Base-by-base conservation (phyloP, 1,284 basidiomycete genomes). In the Leccinum pachyderme region DNA sequence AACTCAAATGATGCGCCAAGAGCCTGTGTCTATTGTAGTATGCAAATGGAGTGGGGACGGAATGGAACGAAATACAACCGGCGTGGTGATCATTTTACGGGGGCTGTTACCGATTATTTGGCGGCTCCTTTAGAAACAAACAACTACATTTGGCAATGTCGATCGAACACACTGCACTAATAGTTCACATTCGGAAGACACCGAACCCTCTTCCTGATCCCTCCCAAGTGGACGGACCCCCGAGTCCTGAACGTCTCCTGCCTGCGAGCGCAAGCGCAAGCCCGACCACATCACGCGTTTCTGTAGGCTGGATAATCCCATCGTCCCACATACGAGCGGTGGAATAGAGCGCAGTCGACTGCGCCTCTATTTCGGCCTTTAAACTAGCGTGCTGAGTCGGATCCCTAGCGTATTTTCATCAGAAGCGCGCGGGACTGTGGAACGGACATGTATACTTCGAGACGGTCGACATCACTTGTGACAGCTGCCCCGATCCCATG, bases 311-410 rank as follows among this genome's bases (percentile, higher is more conserved):
- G 70, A 98, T 95, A 60, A 98, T 91, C 2, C 95, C 95, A 69
- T 98, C 95, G 70, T 97, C 95, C 94, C 93, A 97, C 50, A 98
- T 73, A 28, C 93, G 82, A 11, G 95, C 93, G 1, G 87, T 91
- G 3, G 92, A 93, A 73, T 95, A 97, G 28, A 91, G 71, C 4
- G 93, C 89, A 6, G 86, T 88, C 18, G 90, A 92, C 71, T 98
- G 93, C 41, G 81, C 75, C 71, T 97, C 95, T 51, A 98, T 96
- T 66, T 91, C 86, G 15, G 81, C 77, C 69, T 88, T 87, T 46
- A 97, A 77, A 5, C 82, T 80, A 9, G 80, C 74, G 63, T 92
- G 91, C 63, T 91, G 89, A 2, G 79, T 73, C 9, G 89, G 87
- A 63, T 93, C 90, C 68, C 89, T 92, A 57, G 27, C 46, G 49